Percentiles rank a stretch among this genome's conserved stretches.
Conservation (phyloP, 164 flowering plant species). For the grape (Vitis vinifera) region ASM3070453v1 NC_081806.1:2532501-2533000, state of each 20-base stretch:
- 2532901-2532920: neutral
- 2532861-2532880: slow-evolving; percentile 25
- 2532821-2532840: slow-evolving; percentile 13
- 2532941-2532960: no score
- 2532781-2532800: slow-evolving; percentile 26
- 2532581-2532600: slow-evolving; percentile 55
- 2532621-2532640: slow-evolving; percentile 27
- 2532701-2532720: neutral
- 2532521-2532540: slow-evolving; percentile 19
- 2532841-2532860: neutral
- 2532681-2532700: neutral
- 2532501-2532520: slow-evolving; percentile 33
- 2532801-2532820: slow-evolving; percentile 24
- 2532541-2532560: slow-evolving; percentile 30
- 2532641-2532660: slow-evolving; percentile 15
- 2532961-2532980: no score
- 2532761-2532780: neutral
- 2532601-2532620: slow-evolving; percentile 40
- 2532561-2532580: slow-evolving; percentile 35
- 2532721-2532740: neutral
- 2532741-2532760: neutral
- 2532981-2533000: no score
- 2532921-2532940: no score
- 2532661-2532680: slow-evolving; percentile 9
- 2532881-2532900: neutral